A percentile compares a stretch with the other conserved stretches of the same genome.
phyloP scores from a whole-genome alignment of 768 basidiomycete species.

The Trametes cinnabarina region DNA sequence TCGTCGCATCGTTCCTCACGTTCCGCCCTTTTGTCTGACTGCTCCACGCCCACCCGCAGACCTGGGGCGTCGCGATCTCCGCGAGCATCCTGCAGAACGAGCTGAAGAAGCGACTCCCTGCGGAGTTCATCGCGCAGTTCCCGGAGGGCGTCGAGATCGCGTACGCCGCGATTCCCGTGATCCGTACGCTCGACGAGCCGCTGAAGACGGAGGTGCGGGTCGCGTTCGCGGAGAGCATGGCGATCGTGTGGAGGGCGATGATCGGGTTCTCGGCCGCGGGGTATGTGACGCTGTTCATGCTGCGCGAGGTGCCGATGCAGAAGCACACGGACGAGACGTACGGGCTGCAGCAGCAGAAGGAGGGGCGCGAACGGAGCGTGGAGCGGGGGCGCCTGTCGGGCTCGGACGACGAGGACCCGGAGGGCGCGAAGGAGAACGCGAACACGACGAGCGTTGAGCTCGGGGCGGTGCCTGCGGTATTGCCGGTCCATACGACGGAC shows the following conservation, averaged over 20 bases:
- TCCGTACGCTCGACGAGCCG: constrained; percentile 35
- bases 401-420: too few relatives aligned
- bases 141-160: constrained; percentile 41
- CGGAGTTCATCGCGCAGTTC: constrained; percentile 34
- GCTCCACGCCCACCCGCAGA: too few relatives aligned
- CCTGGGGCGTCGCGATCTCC: constrained; percentile 53
- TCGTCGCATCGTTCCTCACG: not conserved
- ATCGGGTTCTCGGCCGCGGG: constrained; percentile 40
- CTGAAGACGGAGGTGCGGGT: constrained; percentile 35
- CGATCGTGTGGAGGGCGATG: constrained; percentile 43
- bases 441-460: not conserved
- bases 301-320: constrained; percentile 30
- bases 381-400: not conserved
- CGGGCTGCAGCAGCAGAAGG: constrained; percentile 5
- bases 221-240: constrained; percentile 42
- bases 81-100: constrained; percentile 51
- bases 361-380: not conserved
- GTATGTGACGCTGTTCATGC: constrained; percentile 32
- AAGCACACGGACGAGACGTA: constrained; percentile 19
- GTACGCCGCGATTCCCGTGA: constrained; percentile 46
- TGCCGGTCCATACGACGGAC: too few relatives aligned
- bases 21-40: not conserved
- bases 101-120: constrained; percentile 41
- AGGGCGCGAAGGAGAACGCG: not conserved
- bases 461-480: too few relatives aligned